phyloP scores from a whole-genome alignment of 257 asterid genomes.

The Eucommia ulmoides region DNA sequence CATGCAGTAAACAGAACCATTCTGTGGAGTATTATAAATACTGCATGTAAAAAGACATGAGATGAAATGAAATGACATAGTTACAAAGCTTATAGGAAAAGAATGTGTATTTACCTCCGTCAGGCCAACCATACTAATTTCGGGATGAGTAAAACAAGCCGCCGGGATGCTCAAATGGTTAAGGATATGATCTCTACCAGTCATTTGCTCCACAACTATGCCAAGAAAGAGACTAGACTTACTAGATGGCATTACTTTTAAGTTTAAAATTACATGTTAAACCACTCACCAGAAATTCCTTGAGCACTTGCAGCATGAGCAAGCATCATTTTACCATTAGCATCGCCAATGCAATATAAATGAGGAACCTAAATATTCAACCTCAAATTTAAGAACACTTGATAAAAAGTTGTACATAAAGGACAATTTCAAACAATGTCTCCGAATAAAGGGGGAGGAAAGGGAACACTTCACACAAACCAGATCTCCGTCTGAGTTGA shows the following conservation, averaged over 20 bases:
- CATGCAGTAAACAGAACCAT: no score
- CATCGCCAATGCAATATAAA: slow-evolving; percentile 96
- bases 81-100: no score
- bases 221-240: background rate
- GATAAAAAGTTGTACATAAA: slow-evolving; percentile 11
- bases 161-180: slow-evolving; percentile 95
- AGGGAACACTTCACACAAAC: slow-evolving; percentile 25
- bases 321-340: slow-evolving; percentile 98
- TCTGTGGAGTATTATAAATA: no score
- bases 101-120: slow-evolving; percentile 98
- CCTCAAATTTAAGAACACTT: no score
- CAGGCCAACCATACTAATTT: slow-evolving; percentile 96
- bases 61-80: no score
- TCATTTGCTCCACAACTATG: slow-evolving; percentile 85
- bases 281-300: slow-evolving; percentile 49
- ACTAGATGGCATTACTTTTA: background rate
- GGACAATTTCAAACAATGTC: slow-evolving; percentile 6
- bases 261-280: background rate
- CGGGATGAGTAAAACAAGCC: slow-evolving; percentile 99
- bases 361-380: slow-evolving; percentile 76
- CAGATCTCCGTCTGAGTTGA: slow-evolving; percentile 78
- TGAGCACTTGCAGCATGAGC: slow-evolving; percentile 99
- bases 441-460: background rate
- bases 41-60: no score
- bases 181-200: slow-evolving; percentile 83